These are phyloP conservation scores for Russula virescens DNA, from an alignment of 768 basidiomycete species.

Conservation along the genomic window DNA sequence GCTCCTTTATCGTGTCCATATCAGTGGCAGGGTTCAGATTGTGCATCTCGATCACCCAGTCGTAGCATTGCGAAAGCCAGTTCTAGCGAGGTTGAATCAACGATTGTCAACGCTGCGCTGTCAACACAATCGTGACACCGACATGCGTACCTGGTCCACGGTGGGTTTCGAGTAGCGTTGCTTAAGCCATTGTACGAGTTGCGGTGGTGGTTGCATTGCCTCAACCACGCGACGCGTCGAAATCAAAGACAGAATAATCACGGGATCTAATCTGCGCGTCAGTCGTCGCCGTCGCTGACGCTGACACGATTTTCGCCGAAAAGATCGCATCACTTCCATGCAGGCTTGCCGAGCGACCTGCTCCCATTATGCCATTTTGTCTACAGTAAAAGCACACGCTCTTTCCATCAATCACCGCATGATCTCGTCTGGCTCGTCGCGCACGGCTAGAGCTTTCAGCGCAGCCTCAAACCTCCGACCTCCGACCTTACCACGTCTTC, in stretches of 20 bases:
- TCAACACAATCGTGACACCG: background rate
- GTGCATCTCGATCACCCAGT: slow-evolving; percentile 51
- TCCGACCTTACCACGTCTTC: slow-evolving; percentile 56
- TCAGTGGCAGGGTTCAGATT: slow-evolving; percentile 42
- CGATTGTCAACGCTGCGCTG: background rate
- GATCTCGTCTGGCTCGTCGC: background rate
- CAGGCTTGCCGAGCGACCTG: background rate
- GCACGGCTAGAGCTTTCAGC: background rate
- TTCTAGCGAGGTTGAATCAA: slow-evolving; percentile 38
- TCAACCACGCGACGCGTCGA: too few relatives aligned
- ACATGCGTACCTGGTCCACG: slow-evolving; percentile 53
- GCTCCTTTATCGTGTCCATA: slow-evolving; percentile 46
- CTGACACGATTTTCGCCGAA: too few relatives aligned
- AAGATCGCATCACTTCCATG: background rate
- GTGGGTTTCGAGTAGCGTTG: slow-evolving; percentile 52
- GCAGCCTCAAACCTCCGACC: background rate
- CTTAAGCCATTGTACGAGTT: slow-evolving; percentile 49
- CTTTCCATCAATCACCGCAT: background rate
- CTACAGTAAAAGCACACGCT: background rate
- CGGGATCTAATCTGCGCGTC: too few relatives aligned
- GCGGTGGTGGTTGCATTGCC: slow-evolving; percentile 29
- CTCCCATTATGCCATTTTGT: background rate
- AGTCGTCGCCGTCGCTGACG: too few relatives aligned
- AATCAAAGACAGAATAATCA: too few relatives aligned
- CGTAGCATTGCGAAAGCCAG: slow-evolving; percentile 71